A percentile compares a stretch with the other conserved stretches of the same genome.
These are phyloP conservation scores for Excoecaria cochinchinensis DNA, from an alignment of 345 rosid genomes.

Conservation along the genomic window DNA sequence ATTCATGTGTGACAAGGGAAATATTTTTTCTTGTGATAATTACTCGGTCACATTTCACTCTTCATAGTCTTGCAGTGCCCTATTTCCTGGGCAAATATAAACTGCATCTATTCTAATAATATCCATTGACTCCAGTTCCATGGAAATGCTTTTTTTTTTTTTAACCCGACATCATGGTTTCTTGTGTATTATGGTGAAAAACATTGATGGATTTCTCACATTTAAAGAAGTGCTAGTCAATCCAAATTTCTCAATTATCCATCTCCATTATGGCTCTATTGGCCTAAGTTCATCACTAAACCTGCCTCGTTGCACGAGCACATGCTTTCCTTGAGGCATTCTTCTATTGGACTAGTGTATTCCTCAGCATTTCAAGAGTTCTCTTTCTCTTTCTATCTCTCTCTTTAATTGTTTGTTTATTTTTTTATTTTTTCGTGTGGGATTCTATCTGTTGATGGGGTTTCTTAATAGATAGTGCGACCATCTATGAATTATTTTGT, in stretches of 20 bases:
- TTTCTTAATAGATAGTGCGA: neutral
- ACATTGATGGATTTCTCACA: neutral
- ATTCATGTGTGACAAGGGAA: neutral
- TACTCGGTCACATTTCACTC: neutral
- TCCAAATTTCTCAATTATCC: neutral
- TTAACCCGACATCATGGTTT: neutral
- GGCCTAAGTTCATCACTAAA: neutral
- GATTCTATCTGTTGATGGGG: too few relatives aligned
- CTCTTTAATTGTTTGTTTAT: neutral
- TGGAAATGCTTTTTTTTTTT: neutral
- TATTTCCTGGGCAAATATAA: neutral
- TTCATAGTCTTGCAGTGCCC: neutral
- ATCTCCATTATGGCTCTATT: neutral
- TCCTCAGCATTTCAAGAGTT: neutral
- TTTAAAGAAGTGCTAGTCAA: neutral
- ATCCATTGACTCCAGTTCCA: neutral
- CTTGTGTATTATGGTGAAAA: neutral
- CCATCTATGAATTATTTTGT: neutral
- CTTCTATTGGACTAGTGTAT: neutral
- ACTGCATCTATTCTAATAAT: neutral
- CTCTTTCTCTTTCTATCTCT: too few relatives aligned
- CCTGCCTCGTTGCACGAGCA: neutral
- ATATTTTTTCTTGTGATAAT: neutral
- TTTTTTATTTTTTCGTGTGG: neutral
- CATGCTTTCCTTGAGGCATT: neutral